Conservation (phyloP, 495 filamentous ascomycete genomes). For the Aspergillus sclerotiicarbonarius region DNA sequence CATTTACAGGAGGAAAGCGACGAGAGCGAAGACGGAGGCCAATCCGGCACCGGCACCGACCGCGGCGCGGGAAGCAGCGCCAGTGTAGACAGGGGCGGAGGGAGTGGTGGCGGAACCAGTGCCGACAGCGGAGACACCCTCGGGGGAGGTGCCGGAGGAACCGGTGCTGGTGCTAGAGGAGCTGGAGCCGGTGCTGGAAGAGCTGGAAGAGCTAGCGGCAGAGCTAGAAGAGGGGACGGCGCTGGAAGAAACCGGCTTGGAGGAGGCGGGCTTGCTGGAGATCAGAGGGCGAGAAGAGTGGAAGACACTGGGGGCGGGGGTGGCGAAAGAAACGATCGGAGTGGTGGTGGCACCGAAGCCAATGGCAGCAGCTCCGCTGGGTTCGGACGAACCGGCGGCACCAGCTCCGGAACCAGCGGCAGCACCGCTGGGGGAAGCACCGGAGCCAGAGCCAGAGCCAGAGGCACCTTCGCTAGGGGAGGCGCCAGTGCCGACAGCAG, state of each 20-base stretch:
- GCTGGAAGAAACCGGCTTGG: conserved; percentile 5
- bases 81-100: conserved; percentile 45
- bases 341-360: conserved; percentile 33
- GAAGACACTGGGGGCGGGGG: not conserved
- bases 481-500: not conserved
- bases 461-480: not conserved
- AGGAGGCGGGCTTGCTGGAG: conserved; percentile 2
- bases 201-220: not conserved
- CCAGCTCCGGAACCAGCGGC: not conserved
- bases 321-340: conserved; percentile 23
- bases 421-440: not conserved
- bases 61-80: conserved; percentile 48
- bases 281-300: conserved; percentile 3
- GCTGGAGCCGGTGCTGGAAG: not conserved
- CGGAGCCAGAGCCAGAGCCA: not conserved
- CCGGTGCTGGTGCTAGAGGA: conserved; percentile 5
- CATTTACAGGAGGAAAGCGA: conserved; percentile 73
- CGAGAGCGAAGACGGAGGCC: conserved; percentile 71
- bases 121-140: conserved; percentile 1
- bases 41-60: conserved; percentile 65
- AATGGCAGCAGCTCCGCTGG: not conserved
- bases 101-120: conserved; percentile 47
- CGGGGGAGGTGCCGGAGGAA: conserved; percentile 32
- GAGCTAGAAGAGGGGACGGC: not conserved
- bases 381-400: not conserved